Conservation (phyloP, 2,329 filamentous ascomycete genomes). For the Rachicladosporium sp. region DNA sequence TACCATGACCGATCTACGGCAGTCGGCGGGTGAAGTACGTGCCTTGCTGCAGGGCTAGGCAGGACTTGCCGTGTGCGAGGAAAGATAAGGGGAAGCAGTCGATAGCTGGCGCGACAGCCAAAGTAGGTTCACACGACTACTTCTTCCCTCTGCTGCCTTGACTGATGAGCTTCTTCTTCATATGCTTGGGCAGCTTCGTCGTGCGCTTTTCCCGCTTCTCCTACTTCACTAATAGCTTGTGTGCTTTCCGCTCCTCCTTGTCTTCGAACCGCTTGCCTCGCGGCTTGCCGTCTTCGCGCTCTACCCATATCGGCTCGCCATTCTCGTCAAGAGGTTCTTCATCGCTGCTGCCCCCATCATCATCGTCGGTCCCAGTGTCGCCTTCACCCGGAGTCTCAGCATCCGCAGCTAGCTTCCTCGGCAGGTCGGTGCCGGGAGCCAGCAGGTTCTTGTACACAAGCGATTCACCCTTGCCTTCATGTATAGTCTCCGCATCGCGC, state of each 20-base stretch:
- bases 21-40: no score
- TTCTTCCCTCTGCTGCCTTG: slow-evolving; percentile 48
- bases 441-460: slow-evolving; percentile 78
- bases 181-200: slow-evolving; percentile 89
- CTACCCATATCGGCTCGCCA: slow-evolving; percentile 23
- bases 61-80: no score
- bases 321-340: slow-evolving; percentile 30
- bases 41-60: no score
- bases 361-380: slow-evolving; percentile 23
- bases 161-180: slow-evolving; percentile 80
- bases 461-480: slow-evolving; percentile 59
- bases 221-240: slow-evolving; percentile 87
- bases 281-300: slow-evolving; percentile 48
- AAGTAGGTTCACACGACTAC: slow-evolving; percentile 24
- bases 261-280: slow-evolving; percentile 79
- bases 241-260: slow-evolving; percentile 78
- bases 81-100: no score
- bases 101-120: no score
- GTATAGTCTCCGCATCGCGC: slow-evolving; percentile 69
- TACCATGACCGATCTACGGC: no score
- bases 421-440: slow-evolving; percentile 37
- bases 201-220: slow-evolving; percentile 88
- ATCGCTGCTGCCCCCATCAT: slow-evolving; percentile 14
- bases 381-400: slow-evolving; percentile 21
- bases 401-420: slow-evolving; percentile 25